phyloP scores from a whole-genome alignment of 805 yeast genomes.

The Wickerhamomyces mucosus region DNA sequence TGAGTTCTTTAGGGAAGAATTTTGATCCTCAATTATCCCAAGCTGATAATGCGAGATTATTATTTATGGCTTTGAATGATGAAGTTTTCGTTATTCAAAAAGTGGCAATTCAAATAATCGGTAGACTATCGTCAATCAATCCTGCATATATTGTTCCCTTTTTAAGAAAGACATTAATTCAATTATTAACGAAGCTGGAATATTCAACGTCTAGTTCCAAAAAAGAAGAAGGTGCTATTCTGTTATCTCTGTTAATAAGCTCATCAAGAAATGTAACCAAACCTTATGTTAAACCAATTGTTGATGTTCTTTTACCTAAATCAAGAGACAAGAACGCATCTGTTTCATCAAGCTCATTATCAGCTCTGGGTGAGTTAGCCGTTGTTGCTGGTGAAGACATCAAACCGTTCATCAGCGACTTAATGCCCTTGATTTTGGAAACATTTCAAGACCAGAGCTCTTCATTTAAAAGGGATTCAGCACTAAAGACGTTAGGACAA shows the following conservation, averaged over 20 bases:
- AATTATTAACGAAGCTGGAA: slow-evolving; percentile 75
- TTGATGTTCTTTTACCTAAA: slow-evolving; percentile 72
- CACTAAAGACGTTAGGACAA: slow-evolving; percentile 80
- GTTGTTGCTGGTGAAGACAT: slow-evolving; percentile 84
- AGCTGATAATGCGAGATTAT: slow-evolving; percentile 76
- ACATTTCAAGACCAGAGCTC: slow-evolving; percentile 90
- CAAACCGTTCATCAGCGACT: slow-evolving; percentile 54
- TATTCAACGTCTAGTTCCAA: slow-evolving; percentile 67
- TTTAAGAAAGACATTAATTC: slow-evolving; percentile 75
- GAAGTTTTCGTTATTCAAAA: slow-evolving; percentile 78
- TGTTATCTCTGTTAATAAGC: slow-evolving; percentile 63
- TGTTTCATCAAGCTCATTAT: slow-evolving; percentile 78
- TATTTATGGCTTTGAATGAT: slow-evolving; percentile 87
- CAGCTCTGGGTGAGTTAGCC: slow-evolving; percentile 83
- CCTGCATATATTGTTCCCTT: slow-evolving; percentile 97
- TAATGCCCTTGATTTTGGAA: slow-evolving; percentile 83
- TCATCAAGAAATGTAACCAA: slow-evolving; percentile 76
- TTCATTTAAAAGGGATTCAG: slow-evolving; percentile 81
- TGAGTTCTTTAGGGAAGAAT: slow-evolving; percentile 52
- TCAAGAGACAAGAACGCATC: slow-evolving; percentile 65
- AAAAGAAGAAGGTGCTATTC: slow-evolving; percentile 78
- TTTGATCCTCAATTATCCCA: slow-evolving; percentile 93
- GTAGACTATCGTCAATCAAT: slow-evolving; percentile 74
- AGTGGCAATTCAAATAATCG: slow-evolving; percentile 69
- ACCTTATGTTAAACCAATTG: slow-evolving; percentile 88